phyloP scores from a whole-genome alignment of 345 rosid species.

The Citropsis articulata region DNA sequence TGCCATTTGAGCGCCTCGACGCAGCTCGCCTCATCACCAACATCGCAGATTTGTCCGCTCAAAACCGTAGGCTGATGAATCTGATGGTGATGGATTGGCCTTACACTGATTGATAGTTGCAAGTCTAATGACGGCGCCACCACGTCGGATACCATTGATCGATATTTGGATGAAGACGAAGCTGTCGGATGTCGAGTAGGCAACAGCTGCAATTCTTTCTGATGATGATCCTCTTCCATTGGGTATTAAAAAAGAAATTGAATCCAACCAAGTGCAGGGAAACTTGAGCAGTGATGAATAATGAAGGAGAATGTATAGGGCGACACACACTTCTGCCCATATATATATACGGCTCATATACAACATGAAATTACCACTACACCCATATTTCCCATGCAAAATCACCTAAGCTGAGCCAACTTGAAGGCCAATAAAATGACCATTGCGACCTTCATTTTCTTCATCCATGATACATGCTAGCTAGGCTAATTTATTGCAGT shows the following conservation, averaged over 20 bases:
- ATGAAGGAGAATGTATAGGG: constrained; percentile 17
- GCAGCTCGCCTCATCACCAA: constrained; percentile 27
- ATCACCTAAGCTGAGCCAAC: constrained; percentile 15
- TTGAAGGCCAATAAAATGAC: background rate
- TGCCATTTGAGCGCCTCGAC: constrained; percentile 85
- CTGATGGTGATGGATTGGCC: constrained; percentile 39
- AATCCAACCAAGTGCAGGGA: background rate
- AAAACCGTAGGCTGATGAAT: constrained; percentile 21
- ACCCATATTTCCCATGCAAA: constrained; percentile 35
- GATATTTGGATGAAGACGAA: constrained; percentile 20
- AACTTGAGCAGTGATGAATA: background rate
- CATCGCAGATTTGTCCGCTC: constrained; percentile 26
- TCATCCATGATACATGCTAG: too few relatives aligned
- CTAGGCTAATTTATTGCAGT: too few relatives aligned
- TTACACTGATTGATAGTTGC: constrained; percentile 78
- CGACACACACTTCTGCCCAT: constrained; percentile 17
- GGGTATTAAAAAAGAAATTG: background rate
- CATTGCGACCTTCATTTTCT: too few relatives aligned
- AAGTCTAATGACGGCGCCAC: constrained; percentile 64
- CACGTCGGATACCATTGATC: constrained; percentile 20
- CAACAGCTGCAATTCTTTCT: constrained; percentile 78
- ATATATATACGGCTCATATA: constrained; percentile 29
- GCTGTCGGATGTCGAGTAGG: constrained; percentile 52
- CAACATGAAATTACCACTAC: constrained; percentile 23
- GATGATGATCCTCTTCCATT: constrained; percentile 64